Evolutionary conservation across 2,329 filamentous ascomycete species (phyloP).

Genomic region (Xylariaceae sp.): DNA sequence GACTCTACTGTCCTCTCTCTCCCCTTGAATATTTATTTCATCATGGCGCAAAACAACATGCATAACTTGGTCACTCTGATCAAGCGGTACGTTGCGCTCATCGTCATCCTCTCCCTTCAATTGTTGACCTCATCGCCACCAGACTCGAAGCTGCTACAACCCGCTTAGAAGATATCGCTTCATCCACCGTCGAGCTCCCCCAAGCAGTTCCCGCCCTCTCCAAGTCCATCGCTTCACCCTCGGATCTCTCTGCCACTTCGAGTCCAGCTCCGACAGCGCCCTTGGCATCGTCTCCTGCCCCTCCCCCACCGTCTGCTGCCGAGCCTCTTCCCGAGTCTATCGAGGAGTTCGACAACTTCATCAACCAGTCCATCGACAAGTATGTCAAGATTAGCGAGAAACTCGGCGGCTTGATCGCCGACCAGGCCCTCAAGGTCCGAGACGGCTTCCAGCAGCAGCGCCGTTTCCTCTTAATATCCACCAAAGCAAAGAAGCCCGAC

Average conservation of each 20-base stretch:
- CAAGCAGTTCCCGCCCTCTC: slow-evolving; percentile 46
- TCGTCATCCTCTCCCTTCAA: slow-evolving; percentile 6
- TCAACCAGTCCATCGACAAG: slow-evolving; percentile 68
- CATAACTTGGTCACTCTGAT: slow-evolving; percentile 96
- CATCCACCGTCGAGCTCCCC: slow-evolving; percentile 61
- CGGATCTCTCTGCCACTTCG: slow-evolving; percentile 35
- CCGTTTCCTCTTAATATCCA: slow-evolving; percentile 81
- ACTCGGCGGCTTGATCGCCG: slow-evolving; percentile 71
- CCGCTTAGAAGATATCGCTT: slow-evolving; percentile 91
- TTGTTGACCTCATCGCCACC: slow-evolving; percentile 44
- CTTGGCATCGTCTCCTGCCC: slow-evolving; percentile 21
- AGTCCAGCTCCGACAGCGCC: slow-evolving; percentile 39
- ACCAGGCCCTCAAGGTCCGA: slow-evolving; percentile 62
- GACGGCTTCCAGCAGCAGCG: slow-evolving; percentile 78
- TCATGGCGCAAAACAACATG: slow-evolving; percentile 82
- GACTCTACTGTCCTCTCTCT: too few species aligned
- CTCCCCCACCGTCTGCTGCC: slow-evolving; percentile 26
- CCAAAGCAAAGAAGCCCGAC: slow-evolving; percentile 89
- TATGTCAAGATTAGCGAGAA: slow-evolving; percentile 76
- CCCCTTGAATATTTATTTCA: too few species aligned
- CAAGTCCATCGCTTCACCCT: slow-evolving; percentile 35
- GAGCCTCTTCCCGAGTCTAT: slow-evolving; percentile 71
- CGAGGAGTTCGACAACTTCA: slow-evolving; percentile 80
- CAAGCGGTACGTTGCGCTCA: slow-evolving; percentile 71
- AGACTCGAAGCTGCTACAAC: slow-evolving; percentile 97